Base-by-base conservation (phyloP, 345 rosid species). In the Eucalyptus polyanthemos region DNA sequence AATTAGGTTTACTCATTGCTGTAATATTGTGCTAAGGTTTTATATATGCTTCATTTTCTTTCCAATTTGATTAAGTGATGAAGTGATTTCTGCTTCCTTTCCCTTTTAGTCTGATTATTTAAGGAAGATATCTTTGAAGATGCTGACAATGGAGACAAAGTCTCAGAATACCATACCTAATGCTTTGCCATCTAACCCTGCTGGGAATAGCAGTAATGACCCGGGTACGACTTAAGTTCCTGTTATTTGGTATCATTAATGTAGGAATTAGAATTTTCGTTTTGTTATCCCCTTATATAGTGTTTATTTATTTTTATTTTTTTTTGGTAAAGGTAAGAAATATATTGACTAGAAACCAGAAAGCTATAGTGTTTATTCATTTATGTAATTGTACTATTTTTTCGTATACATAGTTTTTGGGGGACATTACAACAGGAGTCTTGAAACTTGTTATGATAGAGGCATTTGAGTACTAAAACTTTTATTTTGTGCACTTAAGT, bases 81-180 rank as follows among this genome's bases (percentile, higher is more conserved):
- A 81, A 42, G 88, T 17, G 80, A 49, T n/a, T 91, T 93, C 60
- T 86, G 58, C 42, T 86, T 54, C 45, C n/a, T 86, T 50, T 86
- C 45, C 67, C 45, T 86, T 53, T 72, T 94, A 97, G 99, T 80
- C 94, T 12, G 99, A 97, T 90, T 97, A 96, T 93, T 90, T 97
- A 62, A 93, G 94, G 92, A 96, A 93, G 90, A 96, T 97, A 93
- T 96, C 98, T n/a, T 80, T 94, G 95, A 96, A 96, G 96, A 95
- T 96, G 99, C 94, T 96, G 86, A 90, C 97, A 56, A 93, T 97
- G 96, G 99, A 96, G 93, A 92, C 89, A 89, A 95, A 94, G 92
- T 94, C 97, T 62, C 97, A 94, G 92, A 93, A 44, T 88, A 7
- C 89, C 51, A 89, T 92, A 56, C 91, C 95, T 69, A 93, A 93